A percentile compares a stretch with the other conserved stretches of the same genome.
Conservation (phyloP, 163 green algal species). For the Botryococcus braunii region DNA sequence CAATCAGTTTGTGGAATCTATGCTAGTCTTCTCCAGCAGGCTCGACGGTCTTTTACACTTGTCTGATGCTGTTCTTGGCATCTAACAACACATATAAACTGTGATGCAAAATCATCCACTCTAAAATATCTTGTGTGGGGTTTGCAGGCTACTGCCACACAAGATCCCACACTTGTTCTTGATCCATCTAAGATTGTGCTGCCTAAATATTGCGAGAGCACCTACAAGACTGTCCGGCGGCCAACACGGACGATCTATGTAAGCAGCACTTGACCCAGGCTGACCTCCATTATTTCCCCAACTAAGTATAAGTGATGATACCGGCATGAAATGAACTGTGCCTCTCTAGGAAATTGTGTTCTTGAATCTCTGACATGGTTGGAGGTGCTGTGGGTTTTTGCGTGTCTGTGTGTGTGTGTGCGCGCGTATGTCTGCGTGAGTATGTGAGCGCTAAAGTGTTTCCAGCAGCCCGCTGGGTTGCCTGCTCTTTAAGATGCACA, state of each 20-base stretch:
- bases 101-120: not conserved
- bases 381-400: not conserved
- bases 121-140: not conserved
- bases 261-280: conserved; percentile 5
- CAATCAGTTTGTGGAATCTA: too few relatives aligned
- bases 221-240: conserved; percentile 61
- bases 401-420: too few relatives aligned
- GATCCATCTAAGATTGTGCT: conserved; percentile 13
- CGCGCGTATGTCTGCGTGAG: too few relatives aligned
- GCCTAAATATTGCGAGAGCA: conserved; percentile 80
- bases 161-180: too few relatives aligned
- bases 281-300: not conserved
- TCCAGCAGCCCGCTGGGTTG: too few relatives aligned
- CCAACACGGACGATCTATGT: conserved; percentile 79
- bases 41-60: not conserved
- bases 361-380: too few relatives aligned
- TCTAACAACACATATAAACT: not conserved
- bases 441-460: too few relatives aligned
- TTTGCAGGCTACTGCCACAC: not conserved
- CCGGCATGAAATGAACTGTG: too few relatives aligned
- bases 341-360: too few relatives aligned
- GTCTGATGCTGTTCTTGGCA: not conserved
- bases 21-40: not conserved
- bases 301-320: too few relatives aligned
- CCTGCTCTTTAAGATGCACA: too few relatives aligned